These are phyloP conservation scores for Monilinia fructicola DNA, from an alignment of 2,329 filamentous ascomycete genomes.

Conservation along the genomic window DNA sequence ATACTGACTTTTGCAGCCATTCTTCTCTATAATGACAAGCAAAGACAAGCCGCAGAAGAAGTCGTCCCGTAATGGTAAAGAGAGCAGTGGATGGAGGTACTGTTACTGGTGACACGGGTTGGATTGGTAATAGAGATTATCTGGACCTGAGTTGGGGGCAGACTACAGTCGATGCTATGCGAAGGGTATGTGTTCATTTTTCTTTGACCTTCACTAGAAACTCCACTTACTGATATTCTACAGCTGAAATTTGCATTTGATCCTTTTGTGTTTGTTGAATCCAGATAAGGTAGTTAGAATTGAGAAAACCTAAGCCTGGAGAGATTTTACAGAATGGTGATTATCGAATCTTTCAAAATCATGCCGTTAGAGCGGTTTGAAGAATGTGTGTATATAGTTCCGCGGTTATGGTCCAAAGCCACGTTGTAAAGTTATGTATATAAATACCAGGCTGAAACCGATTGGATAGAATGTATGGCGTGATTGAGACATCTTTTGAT, in stretches of 20 bases:
- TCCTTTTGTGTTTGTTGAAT: constrained; percentile 64
- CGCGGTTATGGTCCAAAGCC: neutral
- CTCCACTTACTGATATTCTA: constrained; percentile 19
- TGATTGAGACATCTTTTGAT: neutral
- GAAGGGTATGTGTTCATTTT: constrained; percentile 56
- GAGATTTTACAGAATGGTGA: constrained; percentile 50
- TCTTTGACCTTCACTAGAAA: neutral
- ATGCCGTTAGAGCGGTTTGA: neutral
- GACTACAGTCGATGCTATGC: constrained; percentile 76
- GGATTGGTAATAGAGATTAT: constrained; percentile 81
- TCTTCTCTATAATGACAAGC: constrained; percentile 63
- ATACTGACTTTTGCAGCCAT: constrained; percentile 43
- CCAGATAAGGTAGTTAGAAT: constrained; percentile 68
- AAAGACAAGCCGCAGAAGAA: constrained; percentile 65
- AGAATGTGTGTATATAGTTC: neutral
- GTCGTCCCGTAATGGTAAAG: constrained; percentile 85
- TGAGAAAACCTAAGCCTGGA: constrained; percentile 53
- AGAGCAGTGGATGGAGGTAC: constrained; percentile 81
- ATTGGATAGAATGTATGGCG: neutral
- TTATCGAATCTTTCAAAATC: neutral
- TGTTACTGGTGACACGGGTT: constrained; percentile 85
- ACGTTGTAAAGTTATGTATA: neutral
- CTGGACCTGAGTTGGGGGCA: constrained; percentile 73
- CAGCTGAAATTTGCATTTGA: constrained; percentile 80
- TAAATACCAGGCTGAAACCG: neutral